Conservation (phyloP, 345 rosid genomes). For the Camelina hispida region DNA sequence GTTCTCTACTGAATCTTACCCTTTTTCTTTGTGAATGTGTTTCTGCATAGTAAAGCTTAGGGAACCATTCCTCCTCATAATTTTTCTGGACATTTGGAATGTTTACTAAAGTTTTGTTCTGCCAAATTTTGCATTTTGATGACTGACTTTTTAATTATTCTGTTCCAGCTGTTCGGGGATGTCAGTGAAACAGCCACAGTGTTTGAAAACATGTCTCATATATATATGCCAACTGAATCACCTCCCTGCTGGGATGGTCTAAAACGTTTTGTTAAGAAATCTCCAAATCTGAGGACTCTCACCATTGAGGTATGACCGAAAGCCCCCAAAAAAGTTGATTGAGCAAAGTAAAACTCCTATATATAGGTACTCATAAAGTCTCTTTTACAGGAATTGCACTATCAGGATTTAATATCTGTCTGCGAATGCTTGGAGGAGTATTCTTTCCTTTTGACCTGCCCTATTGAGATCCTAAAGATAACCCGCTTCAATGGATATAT, state of each 20-base stretch:
- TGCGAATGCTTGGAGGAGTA: background rate
- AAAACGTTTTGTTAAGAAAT: background rate
- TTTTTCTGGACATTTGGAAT: background rate
- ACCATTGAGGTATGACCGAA: background rate
- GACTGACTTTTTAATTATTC: background rate
- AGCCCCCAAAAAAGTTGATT: background rate
- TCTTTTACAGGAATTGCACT: background rate
- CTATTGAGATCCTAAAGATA: background rate
- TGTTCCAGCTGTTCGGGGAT: background rate
- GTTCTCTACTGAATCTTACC: background rate
- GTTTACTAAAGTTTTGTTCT: background rate
- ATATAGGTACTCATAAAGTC: background rate
- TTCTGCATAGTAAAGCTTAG: no score
- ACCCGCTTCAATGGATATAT: accelerated
- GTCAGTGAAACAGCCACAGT: background rate
- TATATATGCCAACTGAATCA: background rate
- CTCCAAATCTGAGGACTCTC: conserved; percentile 18
- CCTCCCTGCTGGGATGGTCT: background rate
- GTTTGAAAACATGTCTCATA: background rate
- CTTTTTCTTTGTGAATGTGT: background rate
- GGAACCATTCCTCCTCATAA: no score
- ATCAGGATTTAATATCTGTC: background rate
- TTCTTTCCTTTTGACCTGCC: background rate
- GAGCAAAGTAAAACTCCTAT: background rate
- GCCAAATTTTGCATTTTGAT: no score